These are phyloP conservation scores for Inonotus obliquus DNA, from an alignment of 1,284 basidiomycete species.

Conservation along the genomic window DNA sequence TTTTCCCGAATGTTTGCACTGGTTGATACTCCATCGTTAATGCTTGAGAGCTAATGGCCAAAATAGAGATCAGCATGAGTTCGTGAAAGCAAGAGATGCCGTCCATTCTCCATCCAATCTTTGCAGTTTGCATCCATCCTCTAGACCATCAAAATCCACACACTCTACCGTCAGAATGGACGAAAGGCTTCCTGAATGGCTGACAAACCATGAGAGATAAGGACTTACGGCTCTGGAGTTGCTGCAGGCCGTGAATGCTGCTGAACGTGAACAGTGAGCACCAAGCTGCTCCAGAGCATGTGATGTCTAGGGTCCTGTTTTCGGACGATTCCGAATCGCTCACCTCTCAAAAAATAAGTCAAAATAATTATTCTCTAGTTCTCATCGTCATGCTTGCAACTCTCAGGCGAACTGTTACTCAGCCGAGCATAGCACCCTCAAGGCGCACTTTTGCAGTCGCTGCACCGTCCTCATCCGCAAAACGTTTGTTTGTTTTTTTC, in stretches of 20 bases:
- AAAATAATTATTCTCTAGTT: neutral
- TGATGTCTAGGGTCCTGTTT: neutral
- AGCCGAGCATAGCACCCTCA: neutral
- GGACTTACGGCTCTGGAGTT: slow-evolving; percentile 16
- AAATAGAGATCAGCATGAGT: slow-evolving; percentile 19
- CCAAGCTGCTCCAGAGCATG: neutral
- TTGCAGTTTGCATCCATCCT: slow-evolving; percentile 9
- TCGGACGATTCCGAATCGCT: neutral
- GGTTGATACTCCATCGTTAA: slow-evolving; percentile 73
- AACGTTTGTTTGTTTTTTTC: neutral
- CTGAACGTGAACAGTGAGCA: no score
- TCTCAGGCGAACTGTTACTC: slow-evolving; percentile 9
- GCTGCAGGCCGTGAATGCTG: slow-evolving; percentile 14
- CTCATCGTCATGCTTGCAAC: slow-evolving; percentile 7
- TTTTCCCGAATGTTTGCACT: slow-evolving; percentile 98
- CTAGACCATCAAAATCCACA: neutral
- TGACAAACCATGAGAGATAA: neutral
- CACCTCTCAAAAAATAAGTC: neutral
- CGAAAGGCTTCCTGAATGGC: neutral
- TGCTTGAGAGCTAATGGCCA: slow-evolving; percentile 18
- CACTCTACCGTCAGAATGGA: neutral
- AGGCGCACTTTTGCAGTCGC: neutral
- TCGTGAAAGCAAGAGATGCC: neutral
- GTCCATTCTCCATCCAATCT: slow-evolving; percentile 6
- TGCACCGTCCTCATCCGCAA: neutral